These are phyloP conservation scores for Fusarium begoniae DNA, from an alignment of 2,329 filamentous ascomycete species.

Conservation along the genomic window DNA sequence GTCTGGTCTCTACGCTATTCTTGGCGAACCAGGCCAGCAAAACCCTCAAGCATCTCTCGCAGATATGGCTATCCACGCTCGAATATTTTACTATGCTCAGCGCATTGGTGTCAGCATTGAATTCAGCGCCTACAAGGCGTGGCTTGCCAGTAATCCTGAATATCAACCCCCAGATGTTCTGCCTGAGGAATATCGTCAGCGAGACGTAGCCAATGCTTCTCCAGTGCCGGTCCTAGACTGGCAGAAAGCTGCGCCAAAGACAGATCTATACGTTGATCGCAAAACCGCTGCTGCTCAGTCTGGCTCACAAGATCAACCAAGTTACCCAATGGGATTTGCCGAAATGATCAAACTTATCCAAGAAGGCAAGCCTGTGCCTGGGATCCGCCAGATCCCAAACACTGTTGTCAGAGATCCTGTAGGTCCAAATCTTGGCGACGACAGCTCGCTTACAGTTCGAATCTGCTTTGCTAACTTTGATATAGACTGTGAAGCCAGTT, in stretches of 20 bases:
- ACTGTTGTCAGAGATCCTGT: conserved; percentile 78
- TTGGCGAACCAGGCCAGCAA: conserved; percentile 60
- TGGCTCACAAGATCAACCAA: conserved; percentile 59
- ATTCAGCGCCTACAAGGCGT: conserved; percentile 73
- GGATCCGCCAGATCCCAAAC: conserved; percentile 86
- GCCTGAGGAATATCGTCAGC: conserved; percentile 46
- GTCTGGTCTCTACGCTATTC: conserved; percentile 71
- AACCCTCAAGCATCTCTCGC: conserved; percentile 59
- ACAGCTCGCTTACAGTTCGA: not conserved
- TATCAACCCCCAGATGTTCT: conserved; percentile 49
- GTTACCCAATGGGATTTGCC: conserved; percentile 84
- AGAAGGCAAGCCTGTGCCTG: conserved; percentile 82
- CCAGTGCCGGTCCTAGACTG: conserved; percentile 49
- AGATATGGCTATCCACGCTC: conserved; percentile 72
- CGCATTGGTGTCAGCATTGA: conserved; percentile 65
- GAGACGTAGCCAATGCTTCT: conserved; percentile 8
- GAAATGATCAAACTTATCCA: conserved; percentile 88
- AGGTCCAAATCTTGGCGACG: conserved; percentile 41
- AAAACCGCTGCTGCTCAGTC: conserved; percentile 37
- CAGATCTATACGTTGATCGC: conserved; percentile 57
- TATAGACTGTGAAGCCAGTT: conserved; percentile 58
- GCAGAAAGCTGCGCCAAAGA: conserved; percentile 61
- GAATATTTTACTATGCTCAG: conserved; percentile 71
- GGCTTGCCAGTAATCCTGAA: conserved; percentile 56
- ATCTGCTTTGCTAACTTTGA: conserved; percentile 6